phyloP scores from a whole-genome alignment of 179 eudicot genomes.

The Silene vulgaris region DNA sequence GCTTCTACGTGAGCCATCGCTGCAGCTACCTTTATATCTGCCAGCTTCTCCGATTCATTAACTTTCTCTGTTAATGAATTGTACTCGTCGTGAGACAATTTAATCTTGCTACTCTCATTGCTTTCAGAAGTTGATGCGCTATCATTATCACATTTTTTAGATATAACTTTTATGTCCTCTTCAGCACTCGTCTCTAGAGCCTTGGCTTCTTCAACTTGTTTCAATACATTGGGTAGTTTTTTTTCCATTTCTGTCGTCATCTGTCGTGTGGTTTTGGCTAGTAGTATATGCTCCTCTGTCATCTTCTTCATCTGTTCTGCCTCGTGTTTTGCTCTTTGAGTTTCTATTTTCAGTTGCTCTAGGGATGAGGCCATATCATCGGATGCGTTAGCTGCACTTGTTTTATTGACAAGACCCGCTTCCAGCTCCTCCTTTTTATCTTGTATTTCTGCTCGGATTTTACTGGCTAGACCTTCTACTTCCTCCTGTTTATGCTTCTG shows the following conservation, averaged over 20 bases:
- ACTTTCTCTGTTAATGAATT: constrained; percentile 44
- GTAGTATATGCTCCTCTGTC: constrained; percentile 29
- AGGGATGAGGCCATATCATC: constrained; percentile 31
- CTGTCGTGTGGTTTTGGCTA: constrained; percentile 36
- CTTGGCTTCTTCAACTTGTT: constrained; percentile 60
- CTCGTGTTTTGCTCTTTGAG: constrained; percentile 37
- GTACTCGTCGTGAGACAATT: constrained; percentile 45
- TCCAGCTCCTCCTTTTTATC: constrained; percentile 48
- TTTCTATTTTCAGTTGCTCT: constrained; percentile 38
- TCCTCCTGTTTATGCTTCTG: constrained; percentile 38
- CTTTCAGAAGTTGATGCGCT: constrained; percentile 20
- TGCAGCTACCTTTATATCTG: constrained; percentile 51
- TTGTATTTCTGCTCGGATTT: constrained; percentile 37
- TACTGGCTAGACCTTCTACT: constrained; percentile 26
- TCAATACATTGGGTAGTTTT: constrained; percentile 35
- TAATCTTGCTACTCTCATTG: constrained; percentile 33
- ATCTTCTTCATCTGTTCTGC: constrained; percentile 34
- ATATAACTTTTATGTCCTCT: constrained; percentile 36
- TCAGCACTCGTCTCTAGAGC: constrained; percentile 45
- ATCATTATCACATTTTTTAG: constrained; percentile 23
- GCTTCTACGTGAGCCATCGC: constrained; percentile 61
- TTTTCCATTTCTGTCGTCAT: constrained; percentile 39
- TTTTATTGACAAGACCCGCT: constrained; percentile 34
- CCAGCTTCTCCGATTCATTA: constrained; percentile 38
- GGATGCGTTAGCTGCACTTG: constrained; percentile 29